Evolutionary conservation across 1,284 basidiomycete species (phyloP), one percentile per base, ranked within the genome.

Genomic region (Peniophora sp.): DNA sequence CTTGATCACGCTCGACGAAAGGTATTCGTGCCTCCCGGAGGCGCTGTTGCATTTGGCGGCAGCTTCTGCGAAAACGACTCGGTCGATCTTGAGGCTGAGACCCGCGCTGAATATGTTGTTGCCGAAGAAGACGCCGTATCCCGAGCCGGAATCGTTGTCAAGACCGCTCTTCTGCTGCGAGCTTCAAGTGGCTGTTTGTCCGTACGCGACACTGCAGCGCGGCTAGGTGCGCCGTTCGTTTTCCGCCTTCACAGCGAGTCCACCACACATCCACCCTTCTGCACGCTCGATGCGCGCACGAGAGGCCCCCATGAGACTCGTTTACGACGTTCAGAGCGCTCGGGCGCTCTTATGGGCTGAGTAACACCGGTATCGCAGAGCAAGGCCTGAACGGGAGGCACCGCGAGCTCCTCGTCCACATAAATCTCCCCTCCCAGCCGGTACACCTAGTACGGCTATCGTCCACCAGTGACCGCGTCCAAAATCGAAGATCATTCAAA

Each of bases 101-200:
- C 94, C 94, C 92, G 97, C 95, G 0, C 94, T 94, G 49, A 97
- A 86, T 1, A 93, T 92, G 65, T 97, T 93, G 61, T 88, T 93
- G 0, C 91, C 94, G 3, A 97, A 82, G 51, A 97, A 76, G 2
- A 97, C 83, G 62, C 95, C 88, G 58, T 88, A 86, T 1, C 81
- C 84, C 23, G 84, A 89, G 47, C 79, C 62, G 0, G 79, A 79
- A 48, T 88, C 79, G 62, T 97, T 97, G 74, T 97, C 97, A 32
- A 92, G 73, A 47, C 81, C 79, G 0, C 94, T 94, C 65, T 97
- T 93, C 61, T 93, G 57, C 83, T 88, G 36, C 94, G 76, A 23
- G 92, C 83, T 64, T 97, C 93, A 0, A 94, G 92, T 0, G 94
- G 94, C 47, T 97, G 68, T n/a, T 8, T 81, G 83, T 2, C 93